A percentile compares a stretch with the other conserved stretches of the same genome.
Evolutionary conservation across 2,329 filamentous ascomycete species (phyloP).

Genomic region (Aspergillus pseudoviridinutans): DNA sequence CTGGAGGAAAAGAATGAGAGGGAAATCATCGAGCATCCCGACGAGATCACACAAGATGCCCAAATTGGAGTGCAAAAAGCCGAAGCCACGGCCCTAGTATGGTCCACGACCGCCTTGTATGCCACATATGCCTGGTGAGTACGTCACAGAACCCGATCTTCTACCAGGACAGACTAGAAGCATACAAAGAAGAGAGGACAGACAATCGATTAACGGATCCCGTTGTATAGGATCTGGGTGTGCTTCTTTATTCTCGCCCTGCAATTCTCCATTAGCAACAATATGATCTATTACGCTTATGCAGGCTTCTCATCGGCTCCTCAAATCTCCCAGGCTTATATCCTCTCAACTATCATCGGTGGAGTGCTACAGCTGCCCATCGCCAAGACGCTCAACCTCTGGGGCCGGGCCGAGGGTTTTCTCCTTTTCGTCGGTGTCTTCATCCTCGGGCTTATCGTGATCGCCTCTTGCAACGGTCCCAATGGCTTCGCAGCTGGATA

Average conservation of each 20-base stretch:
- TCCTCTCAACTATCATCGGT: conserved; percentile 54
- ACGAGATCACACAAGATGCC: conserved; percentile 24
- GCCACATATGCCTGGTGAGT: conserved; percentile 32
- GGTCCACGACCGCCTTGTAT: conserved; percentile 39
- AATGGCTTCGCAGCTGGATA: conserved; percentile 61
- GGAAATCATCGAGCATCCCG: conserved; percentile 22
- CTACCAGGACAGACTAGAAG: conserved; percentile 9
- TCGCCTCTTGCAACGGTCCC: conserved; percentile 59
- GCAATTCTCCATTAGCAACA: conserved; percentile 39
- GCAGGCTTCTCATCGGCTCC: conserved; percentile 50
- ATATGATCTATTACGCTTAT: conserved; percentile 48
- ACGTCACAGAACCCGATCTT: neutral
- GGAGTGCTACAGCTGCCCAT: conserved; percentile 59
- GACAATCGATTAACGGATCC: no score
- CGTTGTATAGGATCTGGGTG: conserved; percentile 39
- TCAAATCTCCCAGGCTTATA: conserved; percentile 49
- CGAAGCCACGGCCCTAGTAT: conserved; percentile 45
- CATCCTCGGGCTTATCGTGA: conserved; percentile 54
- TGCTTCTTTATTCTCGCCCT: conserved; percentile 45
- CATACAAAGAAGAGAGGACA: no score
- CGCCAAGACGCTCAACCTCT: conserved; percentile 58
- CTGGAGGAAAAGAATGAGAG: conserved; percentile 26
- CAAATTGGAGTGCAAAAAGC: conserved; percentile 43
- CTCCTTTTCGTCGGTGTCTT: conserved; percentile 47
- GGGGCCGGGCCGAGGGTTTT: conserved; percentile 60